Evolutionary conservation across 352 stramenopile species (phyloP).

Genomic region (Elongisporangium anandrum): DNA sequence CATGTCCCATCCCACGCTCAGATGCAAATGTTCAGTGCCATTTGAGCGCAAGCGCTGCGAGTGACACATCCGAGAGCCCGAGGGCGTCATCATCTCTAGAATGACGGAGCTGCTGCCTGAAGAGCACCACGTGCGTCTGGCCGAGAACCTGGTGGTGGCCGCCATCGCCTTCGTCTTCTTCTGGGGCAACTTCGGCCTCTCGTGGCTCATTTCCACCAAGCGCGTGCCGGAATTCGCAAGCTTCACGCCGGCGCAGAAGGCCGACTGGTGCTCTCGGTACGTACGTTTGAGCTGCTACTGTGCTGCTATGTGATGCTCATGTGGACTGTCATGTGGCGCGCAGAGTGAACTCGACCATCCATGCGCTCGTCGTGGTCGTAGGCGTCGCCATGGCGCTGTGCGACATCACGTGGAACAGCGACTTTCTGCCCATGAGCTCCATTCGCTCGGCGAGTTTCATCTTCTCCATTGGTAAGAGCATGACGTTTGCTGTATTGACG

Average conservation of each 20-base stretch:
- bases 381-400: conserved; percentile 62
- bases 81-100: background rate
- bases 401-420: conserved; percentile 54
- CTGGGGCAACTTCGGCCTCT: conserved; percentile 56
- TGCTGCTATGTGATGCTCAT: background rate
- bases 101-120: conserved; percentile 43
- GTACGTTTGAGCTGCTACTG: background rate
- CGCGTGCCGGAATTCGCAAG: conserved; percentile 51
- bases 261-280: conserved; percentile 74
- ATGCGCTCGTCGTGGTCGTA: conserved; percentile 57
- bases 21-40: background rate
- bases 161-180: conserved; percentile 61
- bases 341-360: conserved; percentile 81
- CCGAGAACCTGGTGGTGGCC: conserved; percentile 62
- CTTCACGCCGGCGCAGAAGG: conserved; percentile 67
- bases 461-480: conserved; percentile 68
- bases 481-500: background rate
- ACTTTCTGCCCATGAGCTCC: conserved; percentile 70
- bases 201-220: conserved; percentile 53
- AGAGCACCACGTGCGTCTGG: conserved; percentile 48
- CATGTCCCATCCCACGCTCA: background rate
- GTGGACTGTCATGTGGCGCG: background rate
- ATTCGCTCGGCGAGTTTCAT: conserved; percentile 72
- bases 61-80: background rate
- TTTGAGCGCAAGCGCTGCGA: background rate